A percentile compares a stretch with the other conserved stretches of the same genome.
phyloP scores from a whole-genome alignment of 352 stramenopile species.

The Phytophthora fragariae region DNA sequence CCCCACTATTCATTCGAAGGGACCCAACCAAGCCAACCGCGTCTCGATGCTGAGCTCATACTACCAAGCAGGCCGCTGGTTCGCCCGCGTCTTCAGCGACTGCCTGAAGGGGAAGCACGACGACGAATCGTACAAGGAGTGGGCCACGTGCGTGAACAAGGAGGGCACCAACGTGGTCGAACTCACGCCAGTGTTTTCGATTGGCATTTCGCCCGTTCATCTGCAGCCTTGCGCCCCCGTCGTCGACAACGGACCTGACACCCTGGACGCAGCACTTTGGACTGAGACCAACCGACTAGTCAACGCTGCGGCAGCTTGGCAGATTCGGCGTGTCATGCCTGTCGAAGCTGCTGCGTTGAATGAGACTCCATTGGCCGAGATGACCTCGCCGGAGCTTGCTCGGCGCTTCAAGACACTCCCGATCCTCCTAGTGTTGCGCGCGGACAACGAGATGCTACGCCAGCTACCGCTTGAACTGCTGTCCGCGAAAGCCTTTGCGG shows the following conservation, averaged over 20 bases:
- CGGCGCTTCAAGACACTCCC: slow-evolving; percentile 20
- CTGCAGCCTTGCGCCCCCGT: slow-evolving; percentile 14
- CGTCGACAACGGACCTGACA: no score
- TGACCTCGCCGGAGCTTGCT: slow-evolving; percentile 19
- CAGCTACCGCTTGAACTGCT: slow-evolving; percentile 19
- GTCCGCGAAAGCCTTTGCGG: slow-evolving; percentile 12
- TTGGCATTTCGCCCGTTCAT: slow-evolving; percentile 19
- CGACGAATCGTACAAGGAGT: slow-evolving; percentile 4
- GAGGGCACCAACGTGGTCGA: neutral
- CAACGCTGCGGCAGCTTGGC: slow-evolving; percentile 27
- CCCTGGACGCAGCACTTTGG: slow-evolving; percentile 8
- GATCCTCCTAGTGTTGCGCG: slow-evolving; percentile 23
- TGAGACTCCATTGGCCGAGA: slow-evolving; percentile 7
- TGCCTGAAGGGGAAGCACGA: slow-evolving; percentile 21
- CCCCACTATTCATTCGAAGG: slow-evolving; percentile 10
- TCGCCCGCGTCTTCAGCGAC: slow-evolving; percentile 14
- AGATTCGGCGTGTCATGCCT: slow-evolving; percentile 27
- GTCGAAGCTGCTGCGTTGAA: slow-evolving; percentile 16
- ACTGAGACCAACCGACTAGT: slow-evolving; percentile 18
- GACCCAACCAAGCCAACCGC: neutral
- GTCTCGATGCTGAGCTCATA: neutral
- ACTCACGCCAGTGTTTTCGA: slow-evolving; percentile 11
- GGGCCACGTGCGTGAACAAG: slow-evolving; percentile 6
- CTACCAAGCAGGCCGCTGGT: neutral
- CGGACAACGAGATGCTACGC: slow-evolving; percentile 9